Base-by-base conservation (phyloP, 768 basidiomycete species). In the Leccinum incarnatum region DNA sequence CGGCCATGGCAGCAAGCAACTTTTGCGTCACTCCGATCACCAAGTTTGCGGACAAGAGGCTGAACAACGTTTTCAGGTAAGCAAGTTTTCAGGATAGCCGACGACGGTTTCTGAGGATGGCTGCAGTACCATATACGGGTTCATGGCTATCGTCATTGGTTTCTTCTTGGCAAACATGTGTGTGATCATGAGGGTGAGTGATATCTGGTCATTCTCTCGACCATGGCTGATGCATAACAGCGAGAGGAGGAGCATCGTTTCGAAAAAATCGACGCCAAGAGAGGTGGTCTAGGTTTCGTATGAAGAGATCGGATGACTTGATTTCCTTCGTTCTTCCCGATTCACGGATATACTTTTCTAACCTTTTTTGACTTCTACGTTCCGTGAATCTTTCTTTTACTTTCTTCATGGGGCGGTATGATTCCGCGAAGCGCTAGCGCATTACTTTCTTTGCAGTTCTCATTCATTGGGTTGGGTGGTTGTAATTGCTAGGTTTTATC, bases 31-130 rank as follows among this genome's bases (percentile, higher is more conserved):
- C 81, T n/a, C 81, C 85, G 29, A 77, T 89, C 52, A 89, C 88
- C 14, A 71, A 71, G 14, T 84, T 81, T 68, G 86, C 88, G 14
- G 91, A 95, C 67, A 76, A 69, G 63, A 89, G 84, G 17, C 76
- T 97, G 61, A 90, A 94, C 71, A 80, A 90, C 59, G 79, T 88
- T 48, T 97, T 96, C 76, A 90, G 93, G 88, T 92, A 74, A 83
- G 45, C 45, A 21, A 15, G 49, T 50, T n/a, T 50, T 6, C 5
- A n/a, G 5, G 17, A 12, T 30, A 2, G 27, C 29, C 29, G 36
- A 21, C 17, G 46, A 29, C 17, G n/a, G 53, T 21, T 5, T 51
- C 29, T 55, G 19, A 54, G 25, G 9, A 51, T 11, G 45, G 30
- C 5, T 66, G 23, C 57, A 85, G 84, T 51, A 82, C 83, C 58